Base-by-base conservation (phyloP, 495 filamentous ascomycete species). In the Penicillium coprophilum region DNA sequence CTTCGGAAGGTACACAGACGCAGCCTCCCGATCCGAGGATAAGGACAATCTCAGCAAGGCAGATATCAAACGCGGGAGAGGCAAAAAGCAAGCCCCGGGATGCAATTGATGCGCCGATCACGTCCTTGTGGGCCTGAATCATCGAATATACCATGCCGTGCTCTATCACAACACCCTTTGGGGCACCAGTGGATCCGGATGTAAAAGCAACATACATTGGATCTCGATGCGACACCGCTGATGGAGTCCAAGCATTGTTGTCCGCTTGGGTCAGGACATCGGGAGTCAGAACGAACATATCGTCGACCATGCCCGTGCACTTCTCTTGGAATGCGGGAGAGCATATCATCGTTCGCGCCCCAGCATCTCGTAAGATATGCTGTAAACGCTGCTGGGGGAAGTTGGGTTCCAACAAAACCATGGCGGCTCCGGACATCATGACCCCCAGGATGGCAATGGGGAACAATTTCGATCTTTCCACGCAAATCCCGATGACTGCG, bases 1-100 rank as follows among this genome's bases (percentile, higher is more conserved):
- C 30, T 21, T 49, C 46, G 21, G 46, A 49, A 6, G 30, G 46
- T 17, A 49, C 31, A 34, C 46, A 49, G n/a, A 49, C 10, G 28
- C 46, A 49, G 19, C 46, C 46, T 13, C 46, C 46, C 0, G 17
- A 30, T 13, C 19, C 17, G 6, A 49, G 28, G 1, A 34, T 24
- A 10, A 32, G 11, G 7, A 36, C 24, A 49, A 34, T 23, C 13
- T 49, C 46, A 24, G 19, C 19, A 32, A 49, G 19, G 19, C 28
- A 30, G 8, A 36, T 36, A 23, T 49, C 46, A 12, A 49, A 49
- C 11, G 46, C 46, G 1, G 28, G 30, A 1, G 46, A 49, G 17
- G 46, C 24, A 3, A 49, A 49, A 28, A 13, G 19, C 28, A 49
- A 19, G 10, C 28, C 24, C 6, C 46, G 46, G 21, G 41, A 45